Conservation (phyloP, 768 basidiomycete genomes). For the Calocera viscosa region DNA sequence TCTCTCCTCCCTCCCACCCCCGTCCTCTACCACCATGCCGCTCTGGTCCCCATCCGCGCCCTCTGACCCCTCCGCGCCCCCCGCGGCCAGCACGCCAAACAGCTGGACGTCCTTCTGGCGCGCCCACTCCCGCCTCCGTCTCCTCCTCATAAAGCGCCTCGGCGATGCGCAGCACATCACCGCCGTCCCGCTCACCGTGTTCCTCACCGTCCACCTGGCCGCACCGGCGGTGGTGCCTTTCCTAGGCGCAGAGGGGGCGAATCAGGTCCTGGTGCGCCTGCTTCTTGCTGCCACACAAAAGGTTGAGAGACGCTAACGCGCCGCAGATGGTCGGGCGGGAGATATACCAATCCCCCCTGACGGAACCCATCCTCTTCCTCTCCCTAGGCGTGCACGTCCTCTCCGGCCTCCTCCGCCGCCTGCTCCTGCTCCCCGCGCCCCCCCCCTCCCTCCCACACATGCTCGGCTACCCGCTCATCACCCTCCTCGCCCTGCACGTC, state of each 20-base stretch:
- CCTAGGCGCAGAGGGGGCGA: neutral
- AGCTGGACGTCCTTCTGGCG: neutral
- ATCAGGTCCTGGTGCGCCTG: neutral
- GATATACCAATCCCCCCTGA: neutral
- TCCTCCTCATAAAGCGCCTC: neutral
- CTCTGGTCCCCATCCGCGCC: neutral
- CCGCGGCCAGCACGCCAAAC: neutral
- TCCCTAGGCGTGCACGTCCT: neutral
- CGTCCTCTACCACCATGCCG: neutral
- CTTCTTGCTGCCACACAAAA: neutral
- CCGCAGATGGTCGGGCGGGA: neutral
- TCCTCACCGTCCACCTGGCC: neutral
- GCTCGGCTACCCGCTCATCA: neutral
- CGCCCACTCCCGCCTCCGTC: neutral
- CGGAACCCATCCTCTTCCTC: neutral
- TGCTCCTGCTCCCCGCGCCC: neutral
- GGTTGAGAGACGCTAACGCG: neutral
- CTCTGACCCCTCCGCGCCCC: neutral
- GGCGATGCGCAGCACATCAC: neutral
- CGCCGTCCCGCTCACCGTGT: neutral
- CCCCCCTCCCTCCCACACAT: neutral
- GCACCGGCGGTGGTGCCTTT: neutral
- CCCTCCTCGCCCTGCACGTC: neutral
- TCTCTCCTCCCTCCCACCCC: neutral
- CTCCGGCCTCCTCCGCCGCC: neutral